Conservation (phyloP, 2,329 filamentous ascomycete genomes). For the Akanthomyces muscarius region DNA sequence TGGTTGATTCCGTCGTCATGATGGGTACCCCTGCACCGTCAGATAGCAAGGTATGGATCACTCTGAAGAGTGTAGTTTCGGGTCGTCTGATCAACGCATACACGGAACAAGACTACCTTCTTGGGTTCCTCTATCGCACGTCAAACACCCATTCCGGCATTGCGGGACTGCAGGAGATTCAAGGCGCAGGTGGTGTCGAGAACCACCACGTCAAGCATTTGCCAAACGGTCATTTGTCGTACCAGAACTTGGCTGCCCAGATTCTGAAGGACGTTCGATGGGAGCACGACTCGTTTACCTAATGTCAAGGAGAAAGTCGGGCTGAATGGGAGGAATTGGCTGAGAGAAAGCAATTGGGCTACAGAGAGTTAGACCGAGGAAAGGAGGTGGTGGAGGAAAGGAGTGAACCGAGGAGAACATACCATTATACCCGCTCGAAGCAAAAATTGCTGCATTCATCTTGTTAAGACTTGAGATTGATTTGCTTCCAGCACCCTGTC, state of each 20-base stretch:
- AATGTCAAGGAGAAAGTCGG: not conserved
- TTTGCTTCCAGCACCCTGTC: conserved; percentile 14
- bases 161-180: conserved; percentile 73
- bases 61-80: conserved; percentile 71
- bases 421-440: conserved; percentile 15
- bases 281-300: conserved; percentile 54
- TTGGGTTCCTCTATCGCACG: conserved; percentile 82
- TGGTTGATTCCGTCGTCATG: conserved; percentile 80
- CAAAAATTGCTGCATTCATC: conserved; percentile 13
- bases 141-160: conserved; percentile 79
- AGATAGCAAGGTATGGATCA: conserved; percentile 67
- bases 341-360: not conserved
- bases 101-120: conserved; percentile 80
- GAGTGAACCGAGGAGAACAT: not conserved
- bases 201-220: conserved; percentile 64
- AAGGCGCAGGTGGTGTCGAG: conserved; percentile 61
- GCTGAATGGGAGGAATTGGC: not conserved
- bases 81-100: conserved; percentile 89
- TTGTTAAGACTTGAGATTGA: conserved; percentile 14
- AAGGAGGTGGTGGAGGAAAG: not conserved
- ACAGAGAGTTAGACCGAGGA: not conserved
- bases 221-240: conserved; percentile 66
- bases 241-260: conserved; percentile 61
- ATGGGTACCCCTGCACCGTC: conserved; percentile 80
- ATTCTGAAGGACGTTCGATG: conserved; percentile 65